Conservation (phyloP, 768 basidiomycete species). For the Porphyrellus cyaneotinctus region DNA sequence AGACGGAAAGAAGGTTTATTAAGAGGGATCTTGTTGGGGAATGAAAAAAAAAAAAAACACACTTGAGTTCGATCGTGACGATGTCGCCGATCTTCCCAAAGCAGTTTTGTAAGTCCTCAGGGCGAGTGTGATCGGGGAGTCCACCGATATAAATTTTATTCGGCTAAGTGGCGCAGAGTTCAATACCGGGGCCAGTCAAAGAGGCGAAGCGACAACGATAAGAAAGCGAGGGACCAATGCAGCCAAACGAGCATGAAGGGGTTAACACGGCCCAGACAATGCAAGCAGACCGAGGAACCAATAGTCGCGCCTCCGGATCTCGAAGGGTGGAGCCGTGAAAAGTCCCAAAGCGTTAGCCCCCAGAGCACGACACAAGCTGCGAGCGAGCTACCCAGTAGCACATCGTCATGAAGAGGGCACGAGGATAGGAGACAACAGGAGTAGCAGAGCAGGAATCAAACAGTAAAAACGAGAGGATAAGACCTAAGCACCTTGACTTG, state of each 20-base stretch:
- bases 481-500: slow-evolving; percentile 87
- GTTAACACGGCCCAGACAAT: slow-evolving; percentile 34
- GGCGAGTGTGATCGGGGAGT: slow-evolving; percentile 80
- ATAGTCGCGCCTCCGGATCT: slow-evolving; percentile 25
- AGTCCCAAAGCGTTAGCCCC: slow-evolving; percentile 20
- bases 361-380: slow-evolving; percentile 17
- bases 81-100: slow-evolving; percentile 83
- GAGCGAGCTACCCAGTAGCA: slow-evolving; percentile 14
- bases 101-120: slow-evolving; percentile 81
- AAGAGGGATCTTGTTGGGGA: slow-evolving; percentile 13
- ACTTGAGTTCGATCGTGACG: slow-evolving; percentile 79
- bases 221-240: slow-evolving; percentile 39
- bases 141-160: slow-evolving; percentile 93
- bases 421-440: slow-evolving; percentile 16
- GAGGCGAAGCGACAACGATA: slow-evolving; percentile 45
- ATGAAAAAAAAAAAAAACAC: slow-evolving; percentile 32
- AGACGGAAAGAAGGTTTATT: neutral
- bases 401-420: slow-evolving; percentile 17
- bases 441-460: slow-evolving; percentile 23
- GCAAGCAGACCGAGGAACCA: slow-evolving; percentile 34
- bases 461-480: slow-evolving; percentile 39
- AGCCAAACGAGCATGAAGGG: slow-evolving; percentile 24
- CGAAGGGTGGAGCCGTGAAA: slow-evolving; percentile 25
- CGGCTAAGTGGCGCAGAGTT: slow-evolving; percentile 73
- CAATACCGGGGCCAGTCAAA: slow-evolving; percentile 57